Evolutionary conservation across 108 stramenopile genomes (phyloP).

Genomic region (Nitzschia sp.): DNA sequence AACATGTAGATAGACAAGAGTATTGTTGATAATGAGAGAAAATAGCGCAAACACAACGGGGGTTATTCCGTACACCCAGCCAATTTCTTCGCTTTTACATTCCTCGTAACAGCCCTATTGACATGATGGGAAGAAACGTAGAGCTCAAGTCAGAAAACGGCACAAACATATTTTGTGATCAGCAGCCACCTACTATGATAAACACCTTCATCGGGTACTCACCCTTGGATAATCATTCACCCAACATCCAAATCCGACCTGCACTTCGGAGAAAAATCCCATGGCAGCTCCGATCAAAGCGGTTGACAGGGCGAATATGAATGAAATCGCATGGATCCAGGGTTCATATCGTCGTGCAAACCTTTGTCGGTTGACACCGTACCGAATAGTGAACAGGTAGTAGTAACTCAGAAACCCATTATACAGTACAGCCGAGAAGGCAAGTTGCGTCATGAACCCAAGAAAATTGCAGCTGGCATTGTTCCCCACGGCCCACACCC

Average conservation of each 20-base stretch:
- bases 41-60: slow-evolving; percentile 7
- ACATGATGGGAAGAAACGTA: too few relatives aligned
- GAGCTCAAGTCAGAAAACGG: too few relatives aligned
- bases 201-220: not conserved
- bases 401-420: slow-evolving; percentile 30
- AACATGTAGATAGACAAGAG: slow-evolving; percentile 1
- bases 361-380: not conserved
- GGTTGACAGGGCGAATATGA: slow-evolving; percentile 9
- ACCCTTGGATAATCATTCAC: slow-evolving; percentile 14
- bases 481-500: slow-evolving; percentile 30
- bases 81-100: slow-evolving; percentile 16
- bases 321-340: not conserved
- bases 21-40: slow-evolving; percentile 10
- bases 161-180: too few relatives aligned
- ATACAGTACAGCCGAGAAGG: slow-evolving; percentile 30
- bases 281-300: slow-evolving; percentile 9
- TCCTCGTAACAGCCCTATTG: slow-evolving; percentile 10
- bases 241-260: slow-evolving; percentile 10
- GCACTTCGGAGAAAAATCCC: slow-evolving; percentile 15
- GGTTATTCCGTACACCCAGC: slow-evolving; percentile 11
- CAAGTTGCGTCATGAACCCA: slow-evolving; percentile 31
- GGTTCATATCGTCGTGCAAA: slow-evolving; percentile 23
- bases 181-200: not conserved
- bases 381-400: slow-evolving; percentile 28
- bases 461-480: slow-evolving; percentile 25